Evolutionary conservation across 2,329 filamentous ascomycete genomes (phyloP).

Genomic region (Neonectria punicea): DNA sequence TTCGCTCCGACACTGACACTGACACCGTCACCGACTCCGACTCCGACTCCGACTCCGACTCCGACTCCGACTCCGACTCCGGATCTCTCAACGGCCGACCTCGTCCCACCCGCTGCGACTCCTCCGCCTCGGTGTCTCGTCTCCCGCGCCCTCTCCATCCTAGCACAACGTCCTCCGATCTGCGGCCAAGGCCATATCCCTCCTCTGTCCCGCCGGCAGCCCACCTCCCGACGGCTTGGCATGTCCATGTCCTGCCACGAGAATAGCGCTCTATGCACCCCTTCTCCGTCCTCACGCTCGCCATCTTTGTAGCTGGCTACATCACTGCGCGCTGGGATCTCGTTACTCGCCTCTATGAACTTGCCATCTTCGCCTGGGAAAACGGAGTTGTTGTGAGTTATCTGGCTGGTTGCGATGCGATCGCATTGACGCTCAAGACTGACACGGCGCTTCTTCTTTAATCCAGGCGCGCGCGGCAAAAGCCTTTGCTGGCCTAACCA

Average conservation of each 20-base stretch:
- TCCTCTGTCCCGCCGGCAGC: conserved; percentile 30
- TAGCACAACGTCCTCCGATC: conserved; percentile 5
- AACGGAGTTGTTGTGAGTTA: conserved; percentile 91
- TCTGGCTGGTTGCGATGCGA: not conserved
- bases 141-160: not conserved
- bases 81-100: not conserved
- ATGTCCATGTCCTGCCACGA: conserved; percentile 54
- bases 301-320: conserved; percentile 99
- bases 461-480: conserved; percentile 82
- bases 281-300: conserved; percentile 93
- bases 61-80: not conserved
- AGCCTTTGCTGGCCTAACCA: conserved; percentile 82
- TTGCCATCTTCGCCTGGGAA: conserved; percentile 97
- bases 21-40: not conserved
- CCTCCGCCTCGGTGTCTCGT: not conserved
- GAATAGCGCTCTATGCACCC: conserved; percentile 85
- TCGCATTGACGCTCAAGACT: conserved; percentile 6
- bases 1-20: not conserved
- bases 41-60: not conserved
- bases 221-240: conserved; percentile 38
- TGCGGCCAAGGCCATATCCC: conserved; percentile 21
- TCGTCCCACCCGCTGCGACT: not conserved
- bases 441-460: not conserved
- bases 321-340: conserved; percentile 99
- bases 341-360: conserved; percentile 94